phyloP scores from a whole-genome alignment of 2,329 filamentous ascomycete genomes.

The Hirsutella rhossiliensis region DNA sequence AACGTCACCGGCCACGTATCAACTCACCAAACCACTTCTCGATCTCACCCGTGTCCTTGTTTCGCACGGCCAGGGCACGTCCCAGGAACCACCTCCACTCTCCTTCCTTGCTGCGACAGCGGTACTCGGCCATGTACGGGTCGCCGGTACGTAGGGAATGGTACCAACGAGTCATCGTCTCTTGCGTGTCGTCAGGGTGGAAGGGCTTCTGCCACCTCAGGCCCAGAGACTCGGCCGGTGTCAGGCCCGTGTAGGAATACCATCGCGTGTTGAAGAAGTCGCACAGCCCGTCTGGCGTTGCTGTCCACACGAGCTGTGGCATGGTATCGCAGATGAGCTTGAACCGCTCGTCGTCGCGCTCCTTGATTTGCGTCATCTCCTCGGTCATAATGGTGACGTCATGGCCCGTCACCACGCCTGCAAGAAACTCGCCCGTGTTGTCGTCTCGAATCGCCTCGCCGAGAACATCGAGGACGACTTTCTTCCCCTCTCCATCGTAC shows the following conservation, averaged over 20 bases:
- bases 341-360: conserved; percentile 62
- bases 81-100: conserved; percentile 72
- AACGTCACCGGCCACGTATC: too few species aligned
- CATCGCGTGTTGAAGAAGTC: conserved; percentile 71
- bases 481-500: conserved; percentile 37
- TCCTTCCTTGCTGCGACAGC: conserved; percentile 53
- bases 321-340: conserved; percentile 64
- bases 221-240: conserved; percentile 49
- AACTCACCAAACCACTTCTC: conserved; percentile 62
- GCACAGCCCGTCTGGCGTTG: conserved; percentile 49
- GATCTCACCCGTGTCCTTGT: conserved; percentile 53
- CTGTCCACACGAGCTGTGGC: conserved; percentile 64
- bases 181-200: conserved; percentile 55
- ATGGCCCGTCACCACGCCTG: conserved; percentile 58
- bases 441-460: conserved; percentile 59
- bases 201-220: conserved; percentile 51
- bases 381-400: conserved; percentile 61
- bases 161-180: conserved; percentile 44
- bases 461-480: conserved; percentile 49
- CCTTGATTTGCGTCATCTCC: conserved; percentile 56
- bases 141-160: conserved; percentile 55
- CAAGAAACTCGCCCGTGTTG: conserved; percentile 57
- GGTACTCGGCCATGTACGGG: conserved; percentile 58
- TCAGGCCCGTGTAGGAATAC: conserved; percentile 67
- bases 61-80: conserved; percentile 54